Evolutionary conservation across 768 basidiomycete species (phyloP), one percentile per base, ranked within the genome.

Genomic region (Termitomyces sp.): DNA sequence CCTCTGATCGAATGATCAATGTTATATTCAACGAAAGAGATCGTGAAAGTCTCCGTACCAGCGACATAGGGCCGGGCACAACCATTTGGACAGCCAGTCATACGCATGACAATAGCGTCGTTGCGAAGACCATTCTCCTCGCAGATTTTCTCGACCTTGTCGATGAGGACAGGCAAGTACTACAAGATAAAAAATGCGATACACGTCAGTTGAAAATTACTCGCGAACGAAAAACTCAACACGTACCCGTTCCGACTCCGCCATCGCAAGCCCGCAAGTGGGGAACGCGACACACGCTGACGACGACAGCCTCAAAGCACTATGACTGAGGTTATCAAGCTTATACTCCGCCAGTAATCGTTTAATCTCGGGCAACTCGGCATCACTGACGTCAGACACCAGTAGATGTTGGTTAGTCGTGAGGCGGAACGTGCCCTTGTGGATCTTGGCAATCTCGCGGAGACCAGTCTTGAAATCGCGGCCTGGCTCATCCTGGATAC

Each of bases 281-380:
- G 97, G 97, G 80, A 98, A 94, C 2, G 96, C 88, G 57, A 99
- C 97, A 74, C 97, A 99, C 14, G 97, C 96, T 14, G 94, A 95
- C 8, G 90, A 91, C 6, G 93, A 91, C 49, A 98, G 74, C 53
- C 96, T 81, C 65, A 98, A 70, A 4, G 82, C 95, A 13, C 85
- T 83, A 64, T 85, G 86, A 53, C 84, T 78, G 56, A 98, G 69
- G 66, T 95, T 93, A 72, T 98, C 95, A 48, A 98, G 79, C 72
- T 90, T 90, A 75, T 94, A 95, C 76, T 92, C 80, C 43, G 83
- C 78, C 36, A 99, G 75, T 32, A 98, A 71, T 12, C 69, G 67
- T 78, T 94, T 94, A 69, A 98, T 94, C 66, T 75, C 73, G 2
- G 83, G 80, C 36, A 96, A 69, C 58, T 98, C 86, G 65, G 81